Percentiles rank a stretch among this genome's conserved stretches.
phyloP scores from a whole-genome alignment of 345 rosid genomes.

The Eucalyptus coolabah region DNA sequence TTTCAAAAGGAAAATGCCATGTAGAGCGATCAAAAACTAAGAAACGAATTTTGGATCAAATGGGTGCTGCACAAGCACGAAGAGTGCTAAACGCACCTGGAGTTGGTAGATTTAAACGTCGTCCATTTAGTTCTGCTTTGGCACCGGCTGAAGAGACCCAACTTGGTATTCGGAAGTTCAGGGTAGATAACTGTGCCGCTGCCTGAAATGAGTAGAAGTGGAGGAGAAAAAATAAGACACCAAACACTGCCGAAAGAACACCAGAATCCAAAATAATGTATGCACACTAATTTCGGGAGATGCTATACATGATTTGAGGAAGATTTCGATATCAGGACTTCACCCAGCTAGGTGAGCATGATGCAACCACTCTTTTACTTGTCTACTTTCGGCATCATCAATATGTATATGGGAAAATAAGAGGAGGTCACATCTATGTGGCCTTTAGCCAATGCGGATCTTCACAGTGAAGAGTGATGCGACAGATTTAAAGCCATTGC shows the following conservation, averaged over 20 bases:
- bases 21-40: not conserved
- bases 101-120: constrained; percentile 31
- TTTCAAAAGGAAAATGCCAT: not conserved
- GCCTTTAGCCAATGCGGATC: not conserved
- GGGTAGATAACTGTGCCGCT: constrained; percentile 27
- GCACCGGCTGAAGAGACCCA: constrained; percentile 60
- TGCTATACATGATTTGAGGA: not conserved
- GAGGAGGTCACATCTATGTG: not conserved
- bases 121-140: constrained; percentile 40
- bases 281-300: not conserved
- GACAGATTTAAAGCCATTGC: not conserved
- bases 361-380: not conserved
- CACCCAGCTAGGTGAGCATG: no score
- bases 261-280: not conserved
- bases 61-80: not conserved
- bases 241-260: not conserved
- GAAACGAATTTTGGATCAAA: not conserved
- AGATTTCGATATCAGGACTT: not conserved
- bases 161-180: constrained; percentile 64
- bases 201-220: constrained; percentile 16
- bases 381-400: not conserved
- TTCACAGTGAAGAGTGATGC: not conserved
- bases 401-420: not conserved
- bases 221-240: not conserved
- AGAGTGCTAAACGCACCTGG: constrained; percentile 32